These are phyloP conservation scores for Gleditsia sinensis DNA, from an alignment of 306 rosid genomes.

Conservation along the genomic window DNA sequence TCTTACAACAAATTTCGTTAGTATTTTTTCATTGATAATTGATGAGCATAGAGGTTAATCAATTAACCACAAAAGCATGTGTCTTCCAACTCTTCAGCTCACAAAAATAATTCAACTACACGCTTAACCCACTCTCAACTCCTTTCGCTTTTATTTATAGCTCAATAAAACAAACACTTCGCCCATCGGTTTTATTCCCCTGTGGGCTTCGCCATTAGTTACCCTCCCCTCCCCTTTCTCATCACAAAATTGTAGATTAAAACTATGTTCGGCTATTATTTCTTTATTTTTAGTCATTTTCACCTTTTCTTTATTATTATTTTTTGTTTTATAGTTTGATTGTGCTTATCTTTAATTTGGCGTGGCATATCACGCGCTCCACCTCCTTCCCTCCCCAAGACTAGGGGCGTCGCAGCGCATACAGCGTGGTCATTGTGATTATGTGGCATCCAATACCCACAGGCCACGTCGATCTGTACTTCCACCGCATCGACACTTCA, in stretches of 20 bases:
- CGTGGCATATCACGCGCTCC: constrained; percentile 42
- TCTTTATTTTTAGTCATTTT: no score
- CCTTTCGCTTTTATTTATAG: constrained; percentile 4
- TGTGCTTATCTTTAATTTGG: background rate
- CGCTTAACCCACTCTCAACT: constrained; percentile 30
- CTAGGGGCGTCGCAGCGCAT: constrained; percentile 24
- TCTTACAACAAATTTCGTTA: no score
- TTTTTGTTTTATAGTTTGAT: background rate
- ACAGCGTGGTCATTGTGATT: background rate
- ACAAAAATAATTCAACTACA: constrained; percentile 22
- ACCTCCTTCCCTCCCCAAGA: constrained; percentile 34
- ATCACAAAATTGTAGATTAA: background rate
- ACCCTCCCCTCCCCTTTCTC: background rate
- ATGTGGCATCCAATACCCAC: background rate
- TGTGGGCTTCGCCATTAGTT: constrained; percentile 1
- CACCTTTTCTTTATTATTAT: no score
- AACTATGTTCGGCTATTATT: constrained; percentile 27
- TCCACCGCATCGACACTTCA: background rate
- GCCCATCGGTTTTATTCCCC: constrained; percentile 26
- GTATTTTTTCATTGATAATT: no score
- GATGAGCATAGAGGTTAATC: background rate
- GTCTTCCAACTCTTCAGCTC: constrained; percentile 18
- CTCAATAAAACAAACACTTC: constrained; percentile 10
- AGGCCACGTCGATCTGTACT: background rate
- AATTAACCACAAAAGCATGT: background rate